A percentile compares a stretch with the other conserved stretches of the same genome.
Evolutionary conservation across 306 rosid genomes (phyloP).

Genomic region (Rosa chinensis): DNA sequence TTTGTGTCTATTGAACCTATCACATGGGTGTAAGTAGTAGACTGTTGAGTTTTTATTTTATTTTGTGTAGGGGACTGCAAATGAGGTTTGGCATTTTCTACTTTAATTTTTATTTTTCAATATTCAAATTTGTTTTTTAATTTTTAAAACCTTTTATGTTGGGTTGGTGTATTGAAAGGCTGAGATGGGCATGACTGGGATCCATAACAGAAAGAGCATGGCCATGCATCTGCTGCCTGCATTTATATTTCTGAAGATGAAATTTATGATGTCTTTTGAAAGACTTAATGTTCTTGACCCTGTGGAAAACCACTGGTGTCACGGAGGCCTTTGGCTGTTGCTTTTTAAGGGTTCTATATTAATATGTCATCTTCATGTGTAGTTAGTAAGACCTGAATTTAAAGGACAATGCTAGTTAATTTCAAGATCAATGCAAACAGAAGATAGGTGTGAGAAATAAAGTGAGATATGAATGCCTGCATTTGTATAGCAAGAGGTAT

Average conservation of each 20-base stretch:
- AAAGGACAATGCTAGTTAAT: neutral
- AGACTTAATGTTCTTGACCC: neutral
- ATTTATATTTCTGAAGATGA: constrained; percentile 21
- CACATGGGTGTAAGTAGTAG: constrained; percentile 10
- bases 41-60: neutral
- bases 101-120: neutral
- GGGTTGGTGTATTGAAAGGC: neutral
- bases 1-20: neutral
- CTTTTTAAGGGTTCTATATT: neutral
- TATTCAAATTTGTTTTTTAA: neutral
- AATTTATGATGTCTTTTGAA: constrained; percentile 15
- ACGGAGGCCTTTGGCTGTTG: neutral
- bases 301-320: neutral
- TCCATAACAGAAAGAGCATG: neutral
- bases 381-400: neutral
- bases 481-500: neutral
- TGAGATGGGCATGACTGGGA: constrained; percentile 2
- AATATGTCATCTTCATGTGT: neutral
- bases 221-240: constrained; percentile 13
- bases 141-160: neutral
- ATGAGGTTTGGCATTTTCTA: neutral
- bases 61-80: neutral
- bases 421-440: neutral
- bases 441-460: constrained; percentile 1
- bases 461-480: neutral